Conservation (phyloP, 768 basidiomycete species). For the Butyriboletus loyo region DNA sequence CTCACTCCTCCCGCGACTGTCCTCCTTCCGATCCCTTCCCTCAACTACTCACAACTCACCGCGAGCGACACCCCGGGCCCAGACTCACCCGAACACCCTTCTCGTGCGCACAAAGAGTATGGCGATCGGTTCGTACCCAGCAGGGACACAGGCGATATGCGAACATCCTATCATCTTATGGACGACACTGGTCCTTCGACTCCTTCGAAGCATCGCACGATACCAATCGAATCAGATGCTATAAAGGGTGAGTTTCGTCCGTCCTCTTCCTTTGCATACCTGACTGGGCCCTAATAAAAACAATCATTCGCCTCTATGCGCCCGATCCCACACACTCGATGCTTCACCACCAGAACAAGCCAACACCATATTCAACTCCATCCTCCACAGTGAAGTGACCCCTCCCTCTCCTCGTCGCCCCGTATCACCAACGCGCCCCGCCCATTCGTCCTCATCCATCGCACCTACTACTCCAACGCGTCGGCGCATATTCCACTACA, state of each 20-base stretch:
- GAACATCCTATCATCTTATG: conserved; percentile 60
- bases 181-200: conserved; percentile 54
- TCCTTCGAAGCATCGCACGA: conserved; percentile 58
- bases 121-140: conserved; percentile 64
- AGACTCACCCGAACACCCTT: conserved; percentile 36
- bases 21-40: conserved; percentile 50
- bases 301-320: conserved; percentile 12
- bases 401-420: conserved; percentile 63
- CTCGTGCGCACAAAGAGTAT: conserved; percentile 39
- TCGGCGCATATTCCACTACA: conserved; percentile 67
- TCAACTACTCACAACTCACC: conserved; percentile 49
- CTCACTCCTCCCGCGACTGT: conserved; percentile 32
- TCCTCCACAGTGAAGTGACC: conserved; percentile 76
- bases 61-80: conserved; percentile 51
- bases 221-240: conserved; percentile 72
- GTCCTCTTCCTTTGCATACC: background rate
- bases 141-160: conserved; percentile 56
- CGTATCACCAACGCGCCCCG: conserved; percentile 56
- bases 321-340: conserved; percentile 14
- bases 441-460: conserved; percentile 33
- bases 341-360: conserved; percentile 61
- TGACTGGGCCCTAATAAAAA: conserved; percentile 3
- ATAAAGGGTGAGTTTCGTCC: conserved; percentile 54
- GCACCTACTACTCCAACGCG: conserved; percentile 45
- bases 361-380: conserved; percentile 74